These are phyloP conservation scores for Stagonosporopsis vannaccii DNA, from an alignment of 2,329 filamentous ascomycete genomes.

Conservation along the genomic window DNA sequence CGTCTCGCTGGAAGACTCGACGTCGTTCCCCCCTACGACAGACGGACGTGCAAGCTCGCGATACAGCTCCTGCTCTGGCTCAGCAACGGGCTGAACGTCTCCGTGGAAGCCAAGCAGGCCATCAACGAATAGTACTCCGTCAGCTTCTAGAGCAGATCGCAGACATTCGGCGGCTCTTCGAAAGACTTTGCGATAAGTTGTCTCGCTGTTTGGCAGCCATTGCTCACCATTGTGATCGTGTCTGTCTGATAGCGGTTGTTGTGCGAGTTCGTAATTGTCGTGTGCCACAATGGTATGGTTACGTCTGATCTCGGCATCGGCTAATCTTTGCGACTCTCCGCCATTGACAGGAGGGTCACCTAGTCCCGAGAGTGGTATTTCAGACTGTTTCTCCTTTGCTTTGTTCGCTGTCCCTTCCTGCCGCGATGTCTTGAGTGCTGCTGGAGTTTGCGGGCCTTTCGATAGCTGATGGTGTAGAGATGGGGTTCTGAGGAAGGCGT, in stretches of 20 bases:
- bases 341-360: neutral
- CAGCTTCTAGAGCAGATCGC: conserved; percentile 17
- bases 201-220: conserved; percentile 1
- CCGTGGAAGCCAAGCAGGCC: conserved; percentile 27
- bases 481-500: conserved; percentile 6
- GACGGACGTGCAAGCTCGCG: no score
- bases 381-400: no score
- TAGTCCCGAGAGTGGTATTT: neutral
- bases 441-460: conserved; percentile 1
- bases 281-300: neutral
- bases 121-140: conserved; percentile 26
- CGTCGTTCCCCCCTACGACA: no score
- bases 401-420: neutral
- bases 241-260: neutral
- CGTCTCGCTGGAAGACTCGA: no score
- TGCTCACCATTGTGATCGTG: neutral
- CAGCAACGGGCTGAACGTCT: conserved; percentile 15
- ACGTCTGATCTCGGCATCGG: neutral
- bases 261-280: neutral
- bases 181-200: conserved; percentile 25
- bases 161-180: conserved; percentile 23
- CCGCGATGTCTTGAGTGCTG: neutral
- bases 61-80: conserved; percentile 23
- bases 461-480: neutral
- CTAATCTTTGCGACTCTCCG: conserved; percentile 3